Base-by-base conservation (phyloP, 2,329 filamentous ascomycete species). In the Apiospora rasikravindrae region DNA sequence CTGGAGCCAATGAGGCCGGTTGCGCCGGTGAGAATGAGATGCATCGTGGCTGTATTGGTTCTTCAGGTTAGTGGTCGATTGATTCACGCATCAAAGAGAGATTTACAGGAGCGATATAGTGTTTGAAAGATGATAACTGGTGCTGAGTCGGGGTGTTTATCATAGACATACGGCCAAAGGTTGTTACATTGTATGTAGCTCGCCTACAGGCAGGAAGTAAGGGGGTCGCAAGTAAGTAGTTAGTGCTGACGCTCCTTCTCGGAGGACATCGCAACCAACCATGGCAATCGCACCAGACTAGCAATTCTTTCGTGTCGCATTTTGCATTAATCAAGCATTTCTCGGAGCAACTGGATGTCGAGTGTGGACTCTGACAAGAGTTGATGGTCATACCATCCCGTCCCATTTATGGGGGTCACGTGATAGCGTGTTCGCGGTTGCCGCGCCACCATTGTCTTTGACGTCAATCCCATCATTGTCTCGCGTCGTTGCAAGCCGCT, bases 1-100 rank as follows among this genome's bases (percentile, higher is more conserved):
- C 82, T 86, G 0, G 87, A 89, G 78, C 91, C 91, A 47, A 92
- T 87, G 2, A 93, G 84, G 77, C 91, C 91, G 0, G 91, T 92
- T 13, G 90, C 90, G 24, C 91, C 90, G 0, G 90, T 92, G 69
- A 92, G 84, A 73, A 93, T 90, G 77, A 92, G 84, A 82, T 91
- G 89, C 88, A 90, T 91, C 29, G 66, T 80, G 13, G 24, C 13
- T n/a, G 45, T 49, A 49, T 11, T n/a, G 7, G 45, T 22, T 22
- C 16, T 2, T 19, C 45, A n/a, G 8, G 7, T 47, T 6, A 8
- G 19, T 24, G 37, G 26, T 69, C 1, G 7, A n/a, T 6, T 11
- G 22, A n/a, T 10, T 49, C 5, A n/a, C 8, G 45, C 45, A 7
- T 49, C 19, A 6, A n/a, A 49, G 22, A 8, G 8, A n/a, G 22